Base-by-base conservation (phyloP, 2,329 filamentous ascomycete species). In the Talaromyces piceae region DNA sequence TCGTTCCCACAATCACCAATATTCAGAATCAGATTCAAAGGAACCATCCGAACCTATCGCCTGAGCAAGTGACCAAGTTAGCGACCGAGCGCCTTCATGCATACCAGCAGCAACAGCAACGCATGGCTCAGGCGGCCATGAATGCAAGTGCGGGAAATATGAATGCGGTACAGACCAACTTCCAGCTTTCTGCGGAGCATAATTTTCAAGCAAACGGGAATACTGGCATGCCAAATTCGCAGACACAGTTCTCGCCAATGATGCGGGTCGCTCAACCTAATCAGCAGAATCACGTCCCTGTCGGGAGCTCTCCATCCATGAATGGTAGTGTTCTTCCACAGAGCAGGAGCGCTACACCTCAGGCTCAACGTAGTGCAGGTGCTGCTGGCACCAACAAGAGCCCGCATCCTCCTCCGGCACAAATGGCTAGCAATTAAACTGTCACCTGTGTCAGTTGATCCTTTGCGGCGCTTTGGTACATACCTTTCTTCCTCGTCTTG, bases 1-100 rank as follows among this genome's bases (percentile, higher is more conserved):
- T 78, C 57, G 73, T 80, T 41, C 78, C 78, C 12, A 74, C 75
- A 7, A 76, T 82, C 52, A 77, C 74, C 50, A 74, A 71, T 52
- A 73, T 80, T 50, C 71, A 75, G 53, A 77, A 73, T 54, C 74
- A 77, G 33, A 72, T 81, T 13, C 74, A 77, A 56, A 68, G 68
- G 49, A 73, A 65, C 56, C 73, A 79, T 56, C 78, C 78, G 1
- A 71, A 73, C 50, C 66, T 78, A 55, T 68, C 76, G 1, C 70
- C 73, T 3, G 78, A 82, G 23, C 77, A 82, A 61, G 69, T 82
- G 8, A 74, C 70, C 51, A 72, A 73, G 37, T 61, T 79, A 55
- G 77, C 79, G 3, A 77, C 73, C 1, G 74, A 80, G 31, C 71
- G 75, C 45, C 64, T 80, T 37, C 66, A 72, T 53, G 68, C 72